Conservation (phyloP, 345 rosid species). For the Populus alba region DNA sequence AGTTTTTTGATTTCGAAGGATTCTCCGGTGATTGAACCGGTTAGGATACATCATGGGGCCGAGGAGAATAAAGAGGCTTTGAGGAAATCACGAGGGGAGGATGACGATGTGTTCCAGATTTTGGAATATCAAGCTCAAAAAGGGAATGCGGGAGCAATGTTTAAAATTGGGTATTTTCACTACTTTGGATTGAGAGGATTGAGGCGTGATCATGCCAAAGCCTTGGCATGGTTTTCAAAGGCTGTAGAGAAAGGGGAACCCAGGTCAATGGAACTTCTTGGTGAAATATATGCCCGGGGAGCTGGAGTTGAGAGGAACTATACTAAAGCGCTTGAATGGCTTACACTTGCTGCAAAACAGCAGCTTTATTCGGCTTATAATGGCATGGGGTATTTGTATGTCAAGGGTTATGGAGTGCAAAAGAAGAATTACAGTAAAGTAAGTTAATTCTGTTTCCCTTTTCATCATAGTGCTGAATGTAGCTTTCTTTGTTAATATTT, state of each 20-base stretch:
- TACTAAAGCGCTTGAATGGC: slow-evolving; percentile 91
- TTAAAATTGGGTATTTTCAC: slow-evolving; percentile 81
- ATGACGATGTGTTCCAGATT: slow-evolving; percentile 96
- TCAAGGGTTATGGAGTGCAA: slow-evolving; percentile 95
- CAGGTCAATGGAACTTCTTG: slow-evolving; percentile 92
- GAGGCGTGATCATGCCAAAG: slow-evolving; percentile 84
- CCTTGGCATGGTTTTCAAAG: slow-evolving; percentile 80
- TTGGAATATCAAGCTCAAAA: slow-evolving; percentile 95
- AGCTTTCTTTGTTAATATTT: not conserved
- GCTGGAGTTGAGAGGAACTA: slow-evolving; percentile 98
- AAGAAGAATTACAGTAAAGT: slow-evolving; percentile 91
- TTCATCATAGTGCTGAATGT: not conserved
- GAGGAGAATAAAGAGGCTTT: slow-evolving; percentile 95
- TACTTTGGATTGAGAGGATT: slow-evolving; percentile 96
- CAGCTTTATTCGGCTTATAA: slow-evolving; percentile 85
- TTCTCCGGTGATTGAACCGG: slow-evolving; percentile 78
- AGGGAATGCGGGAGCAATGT: slow-evolving; percentile 88
- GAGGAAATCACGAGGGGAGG: slow-evolving; percentile 91
- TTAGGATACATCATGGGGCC: slow-evolving; percentile 87
- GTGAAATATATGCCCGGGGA: slow-evolving; percentile 97
- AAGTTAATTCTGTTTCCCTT: slow-evolving; percentile 16
- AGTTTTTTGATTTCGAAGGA: slow-evolving; percentile 91
- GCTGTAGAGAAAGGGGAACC: slow-evolving; percentile 93
- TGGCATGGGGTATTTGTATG: slow-evolving; percentile 93
- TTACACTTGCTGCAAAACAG: slow-evolving; percentile 75